Evolutionary conservation across 83 land plant species (phyloP).

Genomic region (Diphasiastrum complanatum): DNA sequence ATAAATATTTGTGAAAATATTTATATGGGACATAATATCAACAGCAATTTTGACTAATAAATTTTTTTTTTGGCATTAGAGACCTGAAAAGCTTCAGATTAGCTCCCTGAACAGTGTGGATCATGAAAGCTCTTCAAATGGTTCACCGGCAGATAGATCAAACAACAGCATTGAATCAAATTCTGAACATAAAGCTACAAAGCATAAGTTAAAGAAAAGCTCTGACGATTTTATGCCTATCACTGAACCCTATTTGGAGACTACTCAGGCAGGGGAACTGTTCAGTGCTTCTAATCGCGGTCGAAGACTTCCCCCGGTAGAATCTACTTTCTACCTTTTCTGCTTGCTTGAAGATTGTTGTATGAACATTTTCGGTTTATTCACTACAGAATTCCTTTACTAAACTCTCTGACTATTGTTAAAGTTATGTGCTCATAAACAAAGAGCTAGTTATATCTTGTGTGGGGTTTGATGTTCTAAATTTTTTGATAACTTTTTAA

Average conservation of each 20-base stretch:
- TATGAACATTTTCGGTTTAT: too few species aligned
- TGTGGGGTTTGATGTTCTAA: too few species aligned
- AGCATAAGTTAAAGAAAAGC: neutral
- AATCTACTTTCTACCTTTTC: constrained; percentile 10
- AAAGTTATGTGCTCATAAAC: neutral
- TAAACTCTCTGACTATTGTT: neutral
- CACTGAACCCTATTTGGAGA: constrained; percentile 41
- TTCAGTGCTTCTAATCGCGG: constrained; percentile 22
- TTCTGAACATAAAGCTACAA: neutral
- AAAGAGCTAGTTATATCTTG: too few species aligned
- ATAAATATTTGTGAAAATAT: too few species aligned
- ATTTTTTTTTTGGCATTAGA: too few species aligned
- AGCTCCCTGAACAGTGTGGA: constrained; percentile 32
- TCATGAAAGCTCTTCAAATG: constrained; percentile 44
- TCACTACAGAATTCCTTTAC: neutral
- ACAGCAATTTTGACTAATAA: too few species aligned
- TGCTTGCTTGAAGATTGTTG: neutral
- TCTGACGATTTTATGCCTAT: constrained; percentile 49
- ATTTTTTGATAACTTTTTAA: neutral
- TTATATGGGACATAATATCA: too few species aligned
- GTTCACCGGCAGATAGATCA: constrained; percentile 27
- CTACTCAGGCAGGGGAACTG: constrained; percentile 25
- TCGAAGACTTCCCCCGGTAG: constrained; percentile 50
- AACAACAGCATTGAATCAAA: neutral
- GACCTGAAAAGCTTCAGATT: constrained; percentile 12